Evolutionary conservation across 2,329 filamentous ascomycete genomes (phyloP), one percentile per base, ranked within the genome.

Genomic region (Arthrobotrys conoides): DNA sequence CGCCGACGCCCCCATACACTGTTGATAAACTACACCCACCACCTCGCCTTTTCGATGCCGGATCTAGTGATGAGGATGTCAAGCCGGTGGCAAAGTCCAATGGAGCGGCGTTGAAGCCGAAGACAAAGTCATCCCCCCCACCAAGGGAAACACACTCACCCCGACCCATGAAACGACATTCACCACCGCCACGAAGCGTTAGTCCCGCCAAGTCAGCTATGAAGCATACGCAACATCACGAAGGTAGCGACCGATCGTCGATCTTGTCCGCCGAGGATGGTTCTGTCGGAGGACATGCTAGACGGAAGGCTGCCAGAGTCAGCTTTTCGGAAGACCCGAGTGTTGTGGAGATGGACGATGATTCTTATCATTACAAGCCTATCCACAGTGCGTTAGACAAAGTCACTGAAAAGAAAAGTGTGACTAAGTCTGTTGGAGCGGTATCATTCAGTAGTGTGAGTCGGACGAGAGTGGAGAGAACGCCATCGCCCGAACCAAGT

Each of bases 301-400:
- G 65, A 36, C 65, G 76, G 36, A 70, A 69, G 55, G 33, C 69
- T 61, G 80, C 59, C 20, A 65, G 80, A 49, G 81, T 82, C 33
- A 81, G 79, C 36, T 82, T 82, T 63, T 82, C 81, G 24, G 81
- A 82, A 33, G 81, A 81, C 48, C 81, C 81, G n/a, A 80, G 76
- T 16, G 70, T 81, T 18, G 79, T 79, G 18, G 76, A 79, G 67
- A 79, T 79, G 76, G 76, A 72, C 27, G 76, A 79, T 46, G 76
- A 79, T 64, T 69, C 66, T n/a, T 79, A 79, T 65, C 76, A 72
- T 44, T 79, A 79, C 46, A 77, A 71, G 46, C 73, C 73, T 22
- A 77, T 77, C 20, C 73, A 77, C 38, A 77, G 73, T n/a, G 68
- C 73, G 2, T 27, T 77, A 16, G 73, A 77, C 27, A 71, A 71